Percentiles rank a stretch among this genome's conserved stretches.
phyloP scores from a whole-genome alignment of 257 asterid genomes.

The Salvia hispanica region DNA sequence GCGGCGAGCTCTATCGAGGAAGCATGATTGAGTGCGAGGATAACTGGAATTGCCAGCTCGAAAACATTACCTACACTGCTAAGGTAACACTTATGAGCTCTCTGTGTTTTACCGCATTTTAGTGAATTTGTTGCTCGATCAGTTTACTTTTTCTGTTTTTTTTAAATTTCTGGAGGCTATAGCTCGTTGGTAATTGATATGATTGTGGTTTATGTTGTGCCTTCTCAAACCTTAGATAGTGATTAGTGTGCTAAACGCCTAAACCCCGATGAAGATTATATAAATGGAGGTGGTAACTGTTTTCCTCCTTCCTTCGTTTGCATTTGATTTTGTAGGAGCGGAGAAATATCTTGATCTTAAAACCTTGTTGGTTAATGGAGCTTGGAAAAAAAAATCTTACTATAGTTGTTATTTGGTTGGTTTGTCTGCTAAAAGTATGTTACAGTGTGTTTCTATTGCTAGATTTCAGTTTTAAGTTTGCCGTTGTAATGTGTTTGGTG shows the following conservation, averaged over 20 bases:
- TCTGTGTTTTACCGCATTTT: not conserved
- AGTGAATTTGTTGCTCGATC: not conserved
- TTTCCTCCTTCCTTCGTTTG: not conserved
- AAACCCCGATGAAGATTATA: slow-evolving; percentile 5
- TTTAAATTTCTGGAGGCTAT: not conserved
- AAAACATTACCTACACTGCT: slow-evolving; percentile 60
- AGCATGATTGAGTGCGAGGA: slow-evolving; percentile 83
- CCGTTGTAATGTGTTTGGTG: not conserved
- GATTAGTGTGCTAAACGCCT: not conserved
- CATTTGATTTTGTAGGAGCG: not conserved
- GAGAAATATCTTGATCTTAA: slow-evolving; percentile 9
- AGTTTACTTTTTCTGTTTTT: not conserved
- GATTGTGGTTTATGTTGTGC: slow-evolving; percentile 13
- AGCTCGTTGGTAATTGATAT: not conserved
- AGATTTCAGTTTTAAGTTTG: not conserved
- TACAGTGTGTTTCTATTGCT: not conserved
- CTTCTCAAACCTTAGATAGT: slow-evolving; percentile 22
- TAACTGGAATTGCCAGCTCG: slow-evolving; percentile 63
- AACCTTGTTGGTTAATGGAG: slow-evolving; percentile 19
- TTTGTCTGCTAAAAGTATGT: not conserved
- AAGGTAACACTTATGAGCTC: slow-evolving; percentile 35
- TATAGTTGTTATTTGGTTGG: not conserved
- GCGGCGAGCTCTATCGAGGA: slow-evolving; percentile 93
- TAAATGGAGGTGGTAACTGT: not conserved
- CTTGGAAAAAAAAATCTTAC: too few species aligned